Conservation (phyloP, 176 grass and related monocot genomes). For the Elaeis guineensis region DNA sequence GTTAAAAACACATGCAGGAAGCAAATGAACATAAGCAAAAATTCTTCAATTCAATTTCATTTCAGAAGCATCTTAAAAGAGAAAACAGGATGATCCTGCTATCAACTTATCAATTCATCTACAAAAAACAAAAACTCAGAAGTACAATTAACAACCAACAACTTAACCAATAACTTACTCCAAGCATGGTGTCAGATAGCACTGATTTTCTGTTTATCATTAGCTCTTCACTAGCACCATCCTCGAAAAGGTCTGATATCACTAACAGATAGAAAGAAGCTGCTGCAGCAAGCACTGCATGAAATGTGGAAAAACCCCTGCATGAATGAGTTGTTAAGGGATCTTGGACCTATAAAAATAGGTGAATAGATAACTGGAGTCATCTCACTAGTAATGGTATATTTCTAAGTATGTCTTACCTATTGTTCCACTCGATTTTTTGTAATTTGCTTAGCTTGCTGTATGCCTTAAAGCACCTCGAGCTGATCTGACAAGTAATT, state of each 20-base stretch:
- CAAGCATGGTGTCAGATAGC: slow-evolving; percentile 55
- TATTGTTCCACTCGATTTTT: slow-evolving; percentile 74
- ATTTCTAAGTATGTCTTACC: slow-evolving; percentile 17
- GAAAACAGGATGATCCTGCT: no score
- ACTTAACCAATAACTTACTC: slow-evolving; percentile 37
- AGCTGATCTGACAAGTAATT: slow-evolving; percentile 43
- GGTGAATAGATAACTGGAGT: neutral
- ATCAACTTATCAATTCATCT: neutral
- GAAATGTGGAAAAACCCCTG: slow-evolving; percentile 78
- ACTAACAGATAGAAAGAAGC: slow-evolving; percentile 64
- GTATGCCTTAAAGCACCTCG: slow-evolving; percentile 45
- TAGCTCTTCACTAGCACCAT: slow-evolving; percentile 16
- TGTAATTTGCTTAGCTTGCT: slow-evolving; percentile 36
- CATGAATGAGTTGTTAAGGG: slow-evolving; percentile 2
- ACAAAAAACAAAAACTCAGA: neutral
- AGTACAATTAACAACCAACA: neutral
- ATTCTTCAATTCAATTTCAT: no score
- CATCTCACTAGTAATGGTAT: neutral
- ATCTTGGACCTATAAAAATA: neutral
- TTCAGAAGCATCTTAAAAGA: no score
- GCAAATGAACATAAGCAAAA: no score
- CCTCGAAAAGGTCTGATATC: slow-evolving; percentile 54
- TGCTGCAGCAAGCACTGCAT: slow-evolving; percentile 43
- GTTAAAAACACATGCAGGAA: no score
- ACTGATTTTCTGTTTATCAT: slow-evolving; percentile 56